Evolutionary conservation across 2,329 filamentous ascomycete species (phyloP), one percentile per base, ranked within the genome.

Genomic region (Venturiaceae sp.): DNA sequence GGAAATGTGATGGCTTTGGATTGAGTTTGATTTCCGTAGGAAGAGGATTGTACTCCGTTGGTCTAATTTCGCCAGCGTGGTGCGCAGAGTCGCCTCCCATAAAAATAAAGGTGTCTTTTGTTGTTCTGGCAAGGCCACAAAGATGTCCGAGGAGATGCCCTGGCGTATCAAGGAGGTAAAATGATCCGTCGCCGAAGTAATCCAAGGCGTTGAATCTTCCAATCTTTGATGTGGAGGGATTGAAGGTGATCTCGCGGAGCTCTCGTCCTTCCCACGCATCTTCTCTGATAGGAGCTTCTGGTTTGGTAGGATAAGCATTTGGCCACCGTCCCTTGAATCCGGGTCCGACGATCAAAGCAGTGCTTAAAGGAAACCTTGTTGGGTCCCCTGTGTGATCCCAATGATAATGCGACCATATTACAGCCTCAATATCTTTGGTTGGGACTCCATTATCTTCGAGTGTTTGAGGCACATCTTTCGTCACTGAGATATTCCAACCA

Each of bases 111-210:
- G 37, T 39, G 16, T 60, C 58, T 8, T 8, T 26, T 19, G 60
- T 61, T n/a, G 53, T 57, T 16, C 60, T 33, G 4, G 60, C 60
- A n/a, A 61, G 60, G 14, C 50, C 60, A 37, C 37, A 61, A 8
- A 61, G 21, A 60, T 61, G 60, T 9, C 60, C 60, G n/a, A 61
- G 34, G 3, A 55, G 19, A 44, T 61, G 60, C 2, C 81, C 81
- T 0, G 80, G 79, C 3, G 75, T 74, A 62, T 80, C 70, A 30
- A 83, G 70, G 1, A 83, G 70, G 64, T 82, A 83, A 62, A 84
- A 80, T 23, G 70, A 75, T 0, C 80, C 80, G 63, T 84, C 81
- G 3, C 75, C 75, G 58, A 82, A 83, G 63, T 76, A 83, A 64
- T 84, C 81, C 28, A 71, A 67, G 1, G 78, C 77, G 33, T 70